Base-by-base conservation (phyloP, 1,139 yeast genomes). In the Pichia kudriavzevii region DNA sequence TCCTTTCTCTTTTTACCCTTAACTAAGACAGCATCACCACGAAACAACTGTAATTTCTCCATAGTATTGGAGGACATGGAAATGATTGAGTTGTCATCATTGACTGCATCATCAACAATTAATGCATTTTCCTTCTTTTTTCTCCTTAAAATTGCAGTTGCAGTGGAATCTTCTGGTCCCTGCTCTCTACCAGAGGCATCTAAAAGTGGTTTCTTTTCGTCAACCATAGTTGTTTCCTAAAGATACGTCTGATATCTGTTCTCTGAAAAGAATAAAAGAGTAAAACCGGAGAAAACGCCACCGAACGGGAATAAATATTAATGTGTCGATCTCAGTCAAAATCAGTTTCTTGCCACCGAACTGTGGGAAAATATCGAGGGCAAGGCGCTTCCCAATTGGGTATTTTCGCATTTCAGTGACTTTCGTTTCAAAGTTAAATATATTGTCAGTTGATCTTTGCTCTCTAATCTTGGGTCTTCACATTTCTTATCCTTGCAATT, bases 1-100 rank as follows among this genome's bases (percentile, higher is more conserved):
- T 93, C 98, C 63, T 81, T 88, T 67, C 98, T 79, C 75, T 85
- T 91, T 69, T 93, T 93, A 53, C 99, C 99, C 66, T 88, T 91
- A 46, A 93, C 95, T 45, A 87, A 69, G 19, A 91, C 97, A 21
- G 97, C 91, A 59, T 93, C 99, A 52, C 99, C 99, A 45, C 98
- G 79, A 72, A 93, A 93, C 58, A 93, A 72, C 62, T 91, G 95
- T 44, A 93, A 71, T 52, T 80, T 71, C 58, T 93, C 98, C 95
- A 93, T 85, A 20, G 98, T 93, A 60, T 80, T 80, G 22, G 95
- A 82, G 25, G 94, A 81, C 79, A 93, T 82, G 36, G 96, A 82
- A 57, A 93, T 82, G 45, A 88, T 94, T 23, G 96, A 87, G 65
- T 91, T 93, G 61, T 93, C 98, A 61, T 93, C 99, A 53, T 84